Evolutionary conservation across 805 yeast species (phyloP), one percentile per base, ranked within the genome.

Genomic region (Spathaspora boniae): DNA sequence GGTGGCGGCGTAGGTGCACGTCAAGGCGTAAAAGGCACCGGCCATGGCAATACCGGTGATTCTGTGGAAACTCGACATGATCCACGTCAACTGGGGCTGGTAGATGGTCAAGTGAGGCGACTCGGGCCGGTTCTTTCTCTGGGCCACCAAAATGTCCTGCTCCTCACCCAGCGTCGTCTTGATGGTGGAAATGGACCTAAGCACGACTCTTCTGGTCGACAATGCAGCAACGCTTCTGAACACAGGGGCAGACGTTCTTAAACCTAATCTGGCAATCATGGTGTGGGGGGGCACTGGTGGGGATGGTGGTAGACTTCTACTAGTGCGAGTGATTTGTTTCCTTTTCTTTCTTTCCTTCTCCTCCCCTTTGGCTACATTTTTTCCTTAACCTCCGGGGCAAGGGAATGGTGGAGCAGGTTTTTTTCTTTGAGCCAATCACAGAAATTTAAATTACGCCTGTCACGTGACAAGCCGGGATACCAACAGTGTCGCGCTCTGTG

Each of bases 21-120:
- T 81, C 44, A 88, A 70, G 21, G 76, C 86, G 62, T 86, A 89
- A 60, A 89, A 81, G 8, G 78, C 83, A 43, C 72, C 76, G 27
- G 88, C 96, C 54, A 93, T 66, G 34, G 80, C 76, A 23, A 88
- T 84, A 60, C 97, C 96, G 31, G 93, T 76, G 52, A 91, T 64
- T 73, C 98, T 82, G 66, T 91, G 98, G 45, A 82, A 61, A 16
- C 82, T 69, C 4, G 97, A 88, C 56, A 93, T 58, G 43, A 76
- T 65, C 84, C 83, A 76, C 16, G 98, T 86, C 46, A 91, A 58
- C 69, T 93, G 97, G 29, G 94, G 94, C 68, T 89, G 74, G 70
- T 91, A 91, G 57, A 93, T 89, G 43, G 80, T 67, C 56, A 91
- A 72, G 61, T 91, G 95, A 38, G 98, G 98, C 20, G 96, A 87